Evolutionary conservation across 202 grass and related monocot genomes (phyloP).

Genomic region (Saccharum hybrid): DNA sequence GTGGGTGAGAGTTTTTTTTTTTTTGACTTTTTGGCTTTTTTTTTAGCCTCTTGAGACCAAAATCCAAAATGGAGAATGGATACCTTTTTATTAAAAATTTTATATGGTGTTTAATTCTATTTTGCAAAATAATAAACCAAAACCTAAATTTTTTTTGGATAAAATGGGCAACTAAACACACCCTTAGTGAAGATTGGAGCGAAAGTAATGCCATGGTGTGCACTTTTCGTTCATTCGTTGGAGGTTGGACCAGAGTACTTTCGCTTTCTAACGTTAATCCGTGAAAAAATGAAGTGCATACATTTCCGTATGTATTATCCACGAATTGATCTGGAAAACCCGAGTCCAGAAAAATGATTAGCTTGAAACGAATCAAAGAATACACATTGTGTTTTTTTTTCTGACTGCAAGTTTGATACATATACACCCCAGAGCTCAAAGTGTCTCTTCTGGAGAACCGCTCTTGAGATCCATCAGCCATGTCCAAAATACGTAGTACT

Average conservation of each 20-base stretch:
- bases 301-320: not conserved
- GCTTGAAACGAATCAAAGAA: conserved; percentile 40
- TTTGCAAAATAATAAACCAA: no score
- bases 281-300: not conserved
- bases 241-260: not conserved
- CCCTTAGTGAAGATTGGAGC: no score
- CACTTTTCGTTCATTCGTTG: not conserved
- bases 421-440: not conserved
- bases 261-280: not conserved
- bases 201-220: not conserved
- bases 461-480: conserved; percentile 5
- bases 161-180: no score
- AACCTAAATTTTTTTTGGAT: no score
- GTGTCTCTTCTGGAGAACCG: conserved; percentile 26
- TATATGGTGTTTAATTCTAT: no score
- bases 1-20: no score
- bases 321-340: not conserved
- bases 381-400: conserved; percentile 39
- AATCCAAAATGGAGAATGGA: no score
- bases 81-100: no score
- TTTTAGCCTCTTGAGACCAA: no score
- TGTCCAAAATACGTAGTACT: conserved; percentile 32
- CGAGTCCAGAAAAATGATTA: not conserved
- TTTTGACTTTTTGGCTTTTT: no score
- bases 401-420: conserved; percentile 43